Conservation (phyloP, 768 basidiomycete genomes). For the Tricholomella constricta region DNA sequence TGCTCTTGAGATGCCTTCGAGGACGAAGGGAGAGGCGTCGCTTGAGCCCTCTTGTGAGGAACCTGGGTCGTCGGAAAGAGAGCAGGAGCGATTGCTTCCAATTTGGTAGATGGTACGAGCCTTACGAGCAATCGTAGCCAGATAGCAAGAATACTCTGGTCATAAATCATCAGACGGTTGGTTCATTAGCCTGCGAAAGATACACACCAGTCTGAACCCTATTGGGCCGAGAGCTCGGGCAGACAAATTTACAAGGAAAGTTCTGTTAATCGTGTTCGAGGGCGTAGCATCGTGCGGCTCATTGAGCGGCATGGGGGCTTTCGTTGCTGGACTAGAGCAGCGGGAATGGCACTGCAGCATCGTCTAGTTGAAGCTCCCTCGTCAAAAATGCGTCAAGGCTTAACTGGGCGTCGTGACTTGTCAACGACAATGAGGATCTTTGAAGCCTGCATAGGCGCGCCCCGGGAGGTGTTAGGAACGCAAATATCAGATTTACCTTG, state of each 20-base stretch:
- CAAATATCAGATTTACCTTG: too few species aligned
- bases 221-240: conserved; percentile 27
- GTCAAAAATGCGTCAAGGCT: neutral
- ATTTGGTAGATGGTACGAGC: conserved; percentile 30
- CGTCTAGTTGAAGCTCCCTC: neutral
- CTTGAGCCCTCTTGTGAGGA: conserved; percentile 21
- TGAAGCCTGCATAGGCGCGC: conserved; percentile 7
- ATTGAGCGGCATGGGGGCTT: conserved; percentile 4
- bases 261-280: conserved; percentile 10
- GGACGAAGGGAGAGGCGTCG: conserved; percentile 26
- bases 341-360: conserved; percentile 8
- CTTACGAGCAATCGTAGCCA: conserved; percentile 47
- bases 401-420: neutral
- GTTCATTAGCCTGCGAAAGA: neutral
- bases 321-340: conserved; percentile 2
- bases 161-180: conserved; percentile 5
- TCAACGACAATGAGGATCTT: neutral
- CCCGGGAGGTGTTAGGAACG: conserved; percentile 7
- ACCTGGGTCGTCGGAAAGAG: neutral
- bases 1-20: conserved; percentile 21
- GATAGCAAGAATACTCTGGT: conserved; percentile 45
- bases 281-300: conserved; percentile 4
- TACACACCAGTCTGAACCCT: conserved; percentile 41
- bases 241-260: conserved; percentile 20
- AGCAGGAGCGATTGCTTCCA: neutral